Base-by-base conservation (phyloP, 805 yeast genomes). In the Huiozyma naganishii region DNA sequence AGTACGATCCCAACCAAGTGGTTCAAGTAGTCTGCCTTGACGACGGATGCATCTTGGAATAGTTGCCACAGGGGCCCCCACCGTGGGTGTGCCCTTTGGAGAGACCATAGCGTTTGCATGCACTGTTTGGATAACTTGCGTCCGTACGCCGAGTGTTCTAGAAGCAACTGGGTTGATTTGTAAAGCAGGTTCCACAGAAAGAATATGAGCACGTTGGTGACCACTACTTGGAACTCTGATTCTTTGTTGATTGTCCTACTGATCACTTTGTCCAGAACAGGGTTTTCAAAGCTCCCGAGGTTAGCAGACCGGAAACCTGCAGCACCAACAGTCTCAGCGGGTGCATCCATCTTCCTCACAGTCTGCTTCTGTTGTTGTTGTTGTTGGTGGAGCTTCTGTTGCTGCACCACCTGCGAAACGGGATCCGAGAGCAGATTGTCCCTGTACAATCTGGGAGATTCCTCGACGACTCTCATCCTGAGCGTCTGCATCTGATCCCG, bases 181-280 rank as follows among this genome's bases (percentile, higher is more conserved):
- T 45, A 32, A 6, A 55, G 33, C 8, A 68, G 50, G 33, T 58
- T 62, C 42, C 63, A 53, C 6, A 60, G 41, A 29, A 65, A 52
- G 27, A 68, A 46, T 1, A 58, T 48, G 7, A 66, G 45, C 29
- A 61, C 39, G 47, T 69, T 70, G 2, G 57, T 50, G 5, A 69
- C 48, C 7, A 67, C 54, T 27, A 55, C 58, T 44, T 57, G 60
- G 4, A 67, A 51, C 42, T 66, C 68, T 7, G 61, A 52, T 49
- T 71, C 74, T 48, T 68, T 71, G 45, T 69, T 70, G 6, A 68
- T 61, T 11, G 68, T 57, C 42, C 71, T 54, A 8, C 54, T 47
- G 28, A 65, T 61, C 28, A 67, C 51, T 38, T 55, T 53, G 6
- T 46, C 38, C 27, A 64, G 41, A 6, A 54, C 51, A 10, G 64